Conservation (phyloP, 306 rosid species). For the Ormosia emarginata region DNA sequence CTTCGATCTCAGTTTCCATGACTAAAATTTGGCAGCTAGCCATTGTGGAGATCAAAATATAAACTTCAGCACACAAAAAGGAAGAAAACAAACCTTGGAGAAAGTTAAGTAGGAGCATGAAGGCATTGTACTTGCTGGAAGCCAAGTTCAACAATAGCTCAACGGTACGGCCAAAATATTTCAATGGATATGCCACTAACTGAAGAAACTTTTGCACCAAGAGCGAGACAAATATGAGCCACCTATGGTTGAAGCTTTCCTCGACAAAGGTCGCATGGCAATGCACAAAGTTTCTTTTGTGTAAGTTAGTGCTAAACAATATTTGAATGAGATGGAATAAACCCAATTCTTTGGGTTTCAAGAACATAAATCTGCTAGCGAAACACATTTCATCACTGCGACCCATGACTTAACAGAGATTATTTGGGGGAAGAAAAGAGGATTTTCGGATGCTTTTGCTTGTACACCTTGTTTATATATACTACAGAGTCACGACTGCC, state of each 20-base stretch:
- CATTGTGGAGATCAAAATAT: neutral
- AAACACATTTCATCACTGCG: conserved; percentile 8
- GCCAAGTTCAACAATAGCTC: conserved; percentile 38
- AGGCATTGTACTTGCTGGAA: conserved; percentile 12
- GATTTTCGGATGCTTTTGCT: neutral
- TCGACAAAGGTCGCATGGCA: conserved; percentile 3
- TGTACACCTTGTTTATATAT: neutral
- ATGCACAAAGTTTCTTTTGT: conserved; percentile 16
- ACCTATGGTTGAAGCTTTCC: conserved; percentile 22
- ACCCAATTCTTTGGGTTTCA: conserved; percentile 43
- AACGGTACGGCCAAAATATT: conserved; percentile 6
- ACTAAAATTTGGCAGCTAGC: no score
- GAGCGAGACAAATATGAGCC: conserved; percentile 32
- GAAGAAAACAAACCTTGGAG: conserved; percentile 32
- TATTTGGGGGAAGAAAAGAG: neutral
- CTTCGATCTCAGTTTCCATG: no score
- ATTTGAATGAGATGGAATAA: conserved; percentile 36
- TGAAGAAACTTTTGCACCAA: conserved; percentile 37
- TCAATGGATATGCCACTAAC: conserved; percentile 5
- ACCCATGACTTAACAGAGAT: neutral
- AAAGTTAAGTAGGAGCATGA: conserved; percentile 21
- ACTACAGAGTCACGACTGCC: neutral
- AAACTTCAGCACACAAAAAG: neutral
- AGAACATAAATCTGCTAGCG: conserved; percentile 28
- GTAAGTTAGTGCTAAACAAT: conserved; percentile 22